Percentiles rank a stretch among this genome's conserved stretches.
These are phyloP conservation scores for Yueomyces sp. DNA, from an alignment of 805 yeast genomes.

Conservation along the genomic window DNA sequence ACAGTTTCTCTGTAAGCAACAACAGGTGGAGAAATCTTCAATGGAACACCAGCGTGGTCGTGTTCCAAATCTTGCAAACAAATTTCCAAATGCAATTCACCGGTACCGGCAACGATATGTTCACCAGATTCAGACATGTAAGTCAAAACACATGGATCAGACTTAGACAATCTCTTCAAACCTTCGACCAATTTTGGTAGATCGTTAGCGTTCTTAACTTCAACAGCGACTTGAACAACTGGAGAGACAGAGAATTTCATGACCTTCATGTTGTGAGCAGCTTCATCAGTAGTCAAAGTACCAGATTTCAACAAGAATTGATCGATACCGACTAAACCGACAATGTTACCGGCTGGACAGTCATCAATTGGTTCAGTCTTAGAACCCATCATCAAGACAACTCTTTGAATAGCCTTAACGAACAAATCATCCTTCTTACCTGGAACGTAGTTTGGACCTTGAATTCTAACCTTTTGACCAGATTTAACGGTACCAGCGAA, in stretches of 20 bases:
- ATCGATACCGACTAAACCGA: slow-evolving; percentile 98
- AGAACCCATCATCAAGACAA: slow-evolving; percentile 99
- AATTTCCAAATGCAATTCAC: slow-evolving; percentile 98
- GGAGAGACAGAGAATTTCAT: slow-evolving; percentile 99
- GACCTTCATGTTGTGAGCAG: slow-evolving; percentile 98
- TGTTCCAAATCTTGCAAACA: slow-evolving; percentile 89
- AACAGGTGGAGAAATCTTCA: slow-evolving; percentile 92
- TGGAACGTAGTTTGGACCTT: slow-evolving; percentile 98
- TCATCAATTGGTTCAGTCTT: slow-evolving; percentile 93
- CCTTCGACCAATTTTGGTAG: slow-evolving; percentile 98
- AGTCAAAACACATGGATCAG: slow-evolving; percentile 94
- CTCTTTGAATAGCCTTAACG: slow-evolving; percentile 95
- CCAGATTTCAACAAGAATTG: slow-evolving; percentile 98
- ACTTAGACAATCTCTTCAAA: slow-evolving; percentile 97
- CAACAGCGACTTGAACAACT: slow-evolving; percentile 98
- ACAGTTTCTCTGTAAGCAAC: slow-evolving; percentile 98
- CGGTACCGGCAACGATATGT: slow-evolving; percentile 98
- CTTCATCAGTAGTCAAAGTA: slow-evolving; percentile 91
- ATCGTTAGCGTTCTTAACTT: slow-evolving; percentile 97
- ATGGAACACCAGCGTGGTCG: slow-evolving; percentile 98
- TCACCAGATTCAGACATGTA: slow-evolving; percentile 88
- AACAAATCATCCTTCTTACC: slow-evolving; percentile 96
- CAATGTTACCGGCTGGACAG: slow-evolving; percentile 99
- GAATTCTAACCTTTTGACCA: slow-evolving; percentile 98
- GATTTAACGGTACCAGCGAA: slow-evolving; percentile 98